A percentile compares a stretch with the other conserved stretches of the same genome.
Conservation (phyloP, 192 early-diverging fungal genomes). For the Coemansia sp. region DNA sequence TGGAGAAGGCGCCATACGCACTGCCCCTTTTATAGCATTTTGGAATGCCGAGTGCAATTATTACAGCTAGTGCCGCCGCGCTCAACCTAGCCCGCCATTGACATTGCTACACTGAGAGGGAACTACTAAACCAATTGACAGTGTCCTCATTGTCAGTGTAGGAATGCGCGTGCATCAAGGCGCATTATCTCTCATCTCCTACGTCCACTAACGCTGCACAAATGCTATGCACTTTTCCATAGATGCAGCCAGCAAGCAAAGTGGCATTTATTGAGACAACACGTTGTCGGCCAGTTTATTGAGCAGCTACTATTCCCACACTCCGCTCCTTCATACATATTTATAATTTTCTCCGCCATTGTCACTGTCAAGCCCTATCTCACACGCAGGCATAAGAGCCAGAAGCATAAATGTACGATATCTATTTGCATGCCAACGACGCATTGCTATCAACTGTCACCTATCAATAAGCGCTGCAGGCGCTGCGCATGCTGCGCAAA, state of each 20-base stretch:
- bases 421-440: not conserved
- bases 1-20: not conserved
- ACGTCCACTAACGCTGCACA: not conserved
- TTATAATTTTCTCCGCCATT: not conserved
- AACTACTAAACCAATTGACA: not conserved
- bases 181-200: not conserved
- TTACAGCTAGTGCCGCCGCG: not conserved
- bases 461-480: not conserved
- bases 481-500: not conserved
- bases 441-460: not conserved
- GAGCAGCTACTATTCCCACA: not conserved
- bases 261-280: not conserved
- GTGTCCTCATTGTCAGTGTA: not conserved
- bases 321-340: not conserved
- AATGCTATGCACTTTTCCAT: not conserved
- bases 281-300: not conserved
- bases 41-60: not conserved
- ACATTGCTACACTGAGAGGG: not conserved
- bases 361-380: not conserved
- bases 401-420: not conserved
- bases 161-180: not conserved
- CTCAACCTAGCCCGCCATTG: not conserved
- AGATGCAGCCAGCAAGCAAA: not conserved
- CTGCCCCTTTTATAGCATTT: not conserved
- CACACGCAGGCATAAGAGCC: not conserved